A percentile compares a stretch with the other conserved stretches of the same genome.
phyloP scores from a whole-genome alignment of 768 basidiomycete genomes.

The Russula ochroleuca region DNA sequence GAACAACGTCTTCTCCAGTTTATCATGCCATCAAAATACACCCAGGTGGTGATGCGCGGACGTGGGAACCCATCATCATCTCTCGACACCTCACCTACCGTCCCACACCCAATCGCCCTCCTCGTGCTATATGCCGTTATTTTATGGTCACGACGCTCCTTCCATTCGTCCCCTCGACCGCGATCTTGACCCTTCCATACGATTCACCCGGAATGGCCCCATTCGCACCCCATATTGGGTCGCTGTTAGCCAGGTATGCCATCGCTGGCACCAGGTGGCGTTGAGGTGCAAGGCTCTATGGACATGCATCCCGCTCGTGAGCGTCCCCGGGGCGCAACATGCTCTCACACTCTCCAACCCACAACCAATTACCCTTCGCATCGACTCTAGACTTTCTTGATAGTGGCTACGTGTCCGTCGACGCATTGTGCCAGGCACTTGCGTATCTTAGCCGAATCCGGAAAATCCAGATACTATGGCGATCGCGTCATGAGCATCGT shows the following conservation, averaged over 20 bases:
- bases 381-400: slow-evolving; percentile 19
- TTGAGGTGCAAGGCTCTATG: slow-evolving; percentile 20
- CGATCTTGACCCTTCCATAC: slow-evolving; percentile 16
- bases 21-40: background rate
- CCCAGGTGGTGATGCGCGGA: background rate
- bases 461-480: slow-evolving; percentile 13
- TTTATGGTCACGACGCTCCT: slow-evolving; percentile 12
- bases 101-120: slow-evolving; percentile 8
- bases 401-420: slow-evolving; percentile 18
- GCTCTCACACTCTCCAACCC: slow-evolving; percentile 21
- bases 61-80: background rate
- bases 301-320: slow-evolving; percentile 21
- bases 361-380: slow-evolving; percentile 13
- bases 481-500: slow-evolving; percentile 17
- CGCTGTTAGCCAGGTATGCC: slow-evolving; percentile 23
- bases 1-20: background rate
- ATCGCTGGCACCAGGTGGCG: slow-evolving; percentile 21
- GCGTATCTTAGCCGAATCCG: slow-evolving; percentile 4
- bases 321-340: slow-evolving; percentile 9
- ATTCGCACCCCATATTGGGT: slow-evolving; percentile 26
- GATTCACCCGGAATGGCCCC: slow-evolving; percentile 14
- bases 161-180: slow-evolving; percentile 14
- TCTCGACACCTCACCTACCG: background rate
- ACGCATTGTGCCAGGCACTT: slow-evolving; percentile 13
- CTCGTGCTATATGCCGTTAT: slow-evolving; percentile 21